Conservation (phyloP, 805 yeast species). For the Saccharomyces kudriavzevii region DNA sequence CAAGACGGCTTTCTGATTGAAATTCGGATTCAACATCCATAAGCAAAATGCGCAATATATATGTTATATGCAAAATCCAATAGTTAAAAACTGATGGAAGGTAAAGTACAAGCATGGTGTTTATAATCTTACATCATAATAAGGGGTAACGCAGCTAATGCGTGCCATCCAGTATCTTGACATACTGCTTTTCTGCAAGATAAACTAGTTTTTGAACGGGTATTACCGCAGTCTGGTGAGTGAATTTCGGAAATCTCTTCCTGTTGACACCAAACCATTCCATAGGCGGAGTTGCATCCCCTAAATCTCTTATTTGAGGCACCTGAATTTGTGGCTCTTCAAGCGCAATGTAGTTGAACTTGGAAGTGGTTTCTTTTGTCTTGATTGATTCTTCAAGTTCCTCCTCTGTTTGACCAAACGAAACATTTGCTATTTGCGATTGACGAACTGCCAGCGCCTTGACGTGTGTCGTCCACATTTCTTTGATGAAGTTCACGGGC, state of each 20-base stretch:
- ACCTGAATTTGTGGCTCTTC: slow-evolving; percentile 77
- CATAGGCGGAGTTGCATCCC: slow-evolving; percentile 95
- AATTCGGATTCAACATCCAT: background rate
- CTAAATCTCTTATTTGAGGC: slow-evolving; percentile 83
- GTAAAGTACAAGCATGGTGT: background rate
- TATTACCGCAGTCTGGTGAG: slow-evolving; percentile 73
- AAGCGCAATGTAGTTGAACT: slow-evolving; percentile 46
- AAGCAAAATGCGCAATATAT: background rate
- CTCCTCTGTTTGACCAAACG: slow-evolving; percentile 20
- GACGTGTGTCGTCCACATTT: slow-evolving; percentile 85
- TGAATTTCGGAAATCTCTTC: slow-evolving; percentile 72
- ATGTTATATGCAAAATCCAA: background rate
- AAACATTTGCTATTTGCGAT: slow-evolving; percentile 30
- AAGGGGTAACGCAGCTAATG: background rate
- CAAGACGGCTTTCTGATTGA: background rate
- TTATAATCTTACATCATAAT: background rate
- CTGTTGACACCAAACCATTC: slow-evolving; percentile 97
- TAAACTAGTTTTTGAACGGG: slow-evolving; percentile 66
- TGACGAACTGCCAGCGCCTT: slow-evolving; percentile 60
- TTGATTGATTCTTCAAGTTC: slow-evolving; percentile 36
- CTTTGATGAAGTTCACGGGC: slow-evolving; percentile 78
- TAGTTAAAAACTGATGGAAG: background rate
- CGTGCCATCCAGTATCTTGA: slow-evolving; percentile 35
- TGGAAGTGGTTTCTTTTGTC: slow-evolving; percentile 34
- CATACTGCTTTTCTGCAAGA: slow-evolving; percentile 47